Percentiles rank a stretch among this genome's conserved stretches.
Conservation (phyloP, 305 asterid species). For the Fraxinus velutina region DNA sequence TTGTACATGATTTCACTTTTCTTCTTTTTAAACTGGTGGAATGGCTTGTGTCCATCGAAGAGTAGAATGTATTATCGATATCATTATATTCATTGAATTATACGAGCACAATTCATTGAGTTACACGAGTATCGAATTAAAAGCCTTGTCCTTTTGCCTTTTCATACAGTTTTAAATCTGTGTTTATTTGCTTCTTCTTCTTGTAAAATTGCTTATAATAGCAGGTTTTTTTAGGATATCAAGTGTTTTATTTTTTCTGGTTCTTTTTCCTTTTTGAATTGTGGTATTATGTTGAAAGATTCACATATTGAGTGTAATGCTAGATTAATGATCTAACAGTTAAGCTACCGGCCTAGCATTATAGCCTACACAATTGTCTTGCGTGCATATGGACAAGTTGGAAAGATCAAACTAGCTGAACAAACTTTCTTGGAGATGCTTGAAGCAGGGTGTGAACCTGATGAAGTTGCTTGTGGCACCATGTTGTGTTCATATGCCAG, state of each 20-base stretch:
- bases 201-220: neutral
- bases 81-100: neutral
- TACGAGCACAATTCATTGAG: neutral
- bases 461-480: constrained; percentile 95
- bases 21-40: neutral
- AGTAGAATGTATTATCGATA: neutral
- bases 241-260: neutral
- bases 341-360: constrained; percentile 87
- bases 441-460: constrained; percentile 89
- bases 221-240: neutral
- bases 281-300: neutral
- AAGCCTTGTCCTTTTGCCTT: neutral
- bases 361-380: constrained; percentile 75
- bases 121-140: neutral
- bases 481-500: constrained; percentile 86
- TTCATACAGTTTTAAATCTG: neutral
- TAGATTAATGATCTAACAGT: constrained; percentile 79
- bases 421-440: constrained; percentile 92
- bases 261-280: neutral
- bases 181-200: neutral
- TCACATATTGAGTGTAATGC: constrained; percentile 56
- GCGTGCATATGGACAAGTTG: constrained; percentile 87
- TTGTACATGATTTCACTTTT: neutral
- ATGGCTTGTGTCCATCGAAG: neutral
- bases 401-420: constrained; percentile 84